phyloP scores from a whole-genome alignment of 2,329 filamentous ascomycete genomes.

The Metarhizium rileyi region DNA sequence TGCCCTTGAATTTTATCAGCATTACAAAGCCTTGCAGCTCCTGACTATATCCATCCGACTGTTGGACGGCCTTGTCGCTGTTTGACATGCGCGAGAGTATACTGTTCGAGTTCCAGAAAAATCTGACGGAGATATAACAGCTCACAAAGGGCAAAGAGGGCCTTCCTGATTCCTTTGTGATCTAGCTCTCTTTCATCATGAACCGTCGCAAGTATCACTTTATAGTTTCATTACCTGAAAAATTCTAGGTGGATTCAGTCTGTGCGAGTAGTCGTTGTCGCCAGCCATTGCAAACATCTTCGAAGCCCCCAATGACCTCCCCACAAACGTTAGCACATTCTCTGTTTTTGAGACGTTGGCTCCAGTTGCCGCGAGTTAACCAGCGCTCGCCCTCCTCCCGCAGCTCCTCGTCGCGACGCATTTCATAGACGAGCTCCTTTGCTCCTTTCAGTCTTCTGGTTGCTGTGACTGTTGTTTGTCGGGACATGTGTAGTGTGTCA shows the following conservation, averaged over 20 bases:
- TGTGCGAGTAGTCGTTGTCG: constrained; percentile 63
- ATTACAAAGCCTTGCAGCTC: neutral
- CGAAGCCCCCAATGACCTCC: constrained; percentile 86
- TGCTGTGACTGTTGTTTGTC: constrained; percentile 76
- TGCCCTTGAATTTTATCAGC: neutral
- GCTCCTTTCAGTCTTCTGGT: constrained; percentile 70
- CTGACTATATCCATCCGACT: neutral
- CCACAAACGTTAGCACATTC: constrained; percentile 78
- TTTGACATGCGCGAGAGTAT: neutral
- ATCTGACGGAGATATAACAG: neutral
- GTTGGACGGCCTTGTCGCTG: neutral
- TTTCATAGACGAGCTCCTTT: constrained; percentile 76
- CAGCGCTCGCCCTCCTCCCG: constrained; percentile 75
- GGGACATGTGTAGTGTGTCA: constrained; percentile 88
- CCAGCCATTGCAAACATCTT: constrained; percentile 81
- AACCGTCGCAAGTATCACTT: neutral
- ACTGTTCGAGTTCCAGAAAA: neutral
- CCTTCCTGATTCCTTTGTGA: neutral
- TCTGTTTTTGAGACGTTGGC: constrained; percentile 61
- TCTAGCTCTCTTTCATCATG: neutral
- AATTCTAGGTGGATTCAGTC: constrained; percentile 36
- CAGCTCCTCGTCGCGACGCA: constrained; percentile 72
- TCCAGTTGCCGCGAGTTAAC: constrained; percentile 76
- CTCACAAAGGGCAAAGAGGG: neutral
- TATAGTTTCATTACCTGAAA: constrained; percentile 10